These are phyloP conservation scores for Dalbergia cochinchinensis DNA, from an alignment of 306 rosid species.

Conservation along the genomic window DNA sequence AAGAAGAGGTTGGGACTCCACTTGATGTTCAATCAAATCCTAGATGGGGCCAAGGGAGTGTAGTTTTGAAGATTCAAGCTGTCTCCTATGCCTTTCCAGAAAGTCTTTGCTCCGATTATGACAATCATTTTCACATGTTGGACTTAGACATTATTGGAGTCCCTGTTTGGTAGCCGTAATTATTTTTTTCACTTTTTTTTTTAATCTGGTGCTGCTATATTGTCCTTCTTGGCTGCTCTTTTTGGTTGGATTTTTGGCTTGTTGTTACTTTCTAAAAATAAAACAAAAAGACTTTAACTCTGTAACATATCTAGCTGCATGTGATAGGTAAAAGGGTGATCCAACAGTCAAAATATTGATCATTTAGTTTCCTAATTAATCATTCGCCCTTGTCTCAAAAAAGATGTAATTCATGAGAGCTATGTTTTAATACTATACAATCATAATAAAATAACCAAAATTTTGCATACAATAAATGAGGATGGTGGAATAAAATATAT, in stretches of 20 bases:
- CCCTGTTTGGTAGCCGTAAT: slow-evolving; percentile 50
- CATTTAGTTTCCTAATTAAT: slow-evolving; percentile 11
- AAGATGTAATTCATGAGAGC: not conserved
- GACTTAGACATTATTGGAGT: slow-evolving; percentile 41
- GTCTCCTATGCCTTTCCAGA: slow-evolving; percentile 66
- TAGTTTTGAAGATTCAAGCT: slow-evolving; percentile 80
- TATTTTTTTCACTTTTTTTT: slow-evolving; percentile 28
- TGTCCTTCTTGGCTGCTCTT: slow-evolving; percentile 32
- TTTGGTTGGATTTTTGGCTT: slow-evolving; percentile 41
- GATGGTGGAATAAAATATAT: no score
- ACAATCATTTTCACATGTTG: slow-evolving; percentile 66
- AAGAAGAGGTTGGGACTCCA: slow-evolving; percentile 43
- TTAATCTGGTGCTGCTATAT: not conserved
- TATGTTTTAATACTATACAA: not conserved
- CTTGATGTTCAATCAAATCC: slow-evolving; percentile 57
- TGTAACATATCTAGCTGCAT: not conserved
- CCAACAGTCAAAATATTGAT: slow-evolving; percentile 17
- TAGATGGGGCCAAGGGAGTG: slow-evolving; percentile 62
- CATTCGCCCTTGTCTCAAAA: slow-evolving; percentile 17
- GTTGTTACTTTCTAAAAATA: not conserved
- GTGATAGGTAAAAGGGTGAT: slow-evolving; percentile 26
- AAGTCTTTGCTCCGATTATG: slow-evolving; percentile 67
- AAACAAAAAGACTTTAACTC: not conserved
- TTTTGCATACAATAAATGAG: no score
- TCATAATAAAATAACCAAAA: no score